phyloP scores from a whole-genome alignment of 495 filamentous ascomycete species.

The Xylaria palmicola region DNA sequence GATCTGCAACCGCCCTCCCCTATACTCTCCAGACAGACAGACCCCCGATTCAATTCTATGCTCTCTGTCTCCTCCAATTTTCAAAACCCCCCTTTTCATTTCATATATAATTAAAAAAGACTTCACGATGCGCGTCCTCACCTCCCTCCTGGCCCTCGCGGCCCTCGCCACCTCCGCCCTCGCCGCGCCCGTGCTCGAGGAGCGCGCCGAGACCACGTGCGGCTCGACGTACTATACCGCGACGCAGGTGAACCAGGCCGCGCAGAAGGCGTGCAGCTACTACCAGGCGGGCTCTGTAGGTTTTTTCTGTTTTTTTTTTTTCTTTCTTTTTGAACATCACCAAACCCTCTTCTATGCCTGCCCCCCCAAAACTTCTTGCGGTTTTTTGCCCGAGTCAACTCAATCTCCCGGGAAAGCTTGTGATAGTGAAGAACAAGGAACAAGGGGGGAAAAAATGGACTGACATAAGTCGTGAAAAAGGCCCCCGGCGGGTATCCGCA shows the following conservation, averaged over 20 bases:
- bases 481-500: constrained; percentile 57
- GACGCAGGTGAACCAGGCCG: constrained; percentile 34
- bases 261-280: constrained; percentile 34
- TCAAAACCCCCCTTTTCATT: too few species aligned
- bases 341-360: too few species aligned
- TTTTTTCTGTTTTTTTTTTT: neutral
- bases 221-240: constrained; percentile 48
- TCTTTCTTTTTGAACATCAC: neutral
- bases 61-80: neutral
- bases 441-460: too few species aligned
- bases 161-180: constrained; percentile 19
- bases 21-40: too few species aligned
- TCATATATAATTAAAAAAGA: too few species aligned
- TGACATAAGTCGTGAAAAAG: too few species aligned
- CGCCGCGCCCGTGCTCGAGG: constrained; percentile 23
- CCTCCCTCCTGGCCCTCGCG: constrained; percentile 23
- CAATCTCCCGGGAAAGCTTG: too few species aligned
- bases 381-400: too few species aligned
- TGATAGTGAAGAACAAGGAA: too few species aligned
- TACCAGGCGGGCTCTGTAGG: constrained; percentile 34
- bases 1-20: too few species aligned
- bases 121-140: constrained; percentile 22
- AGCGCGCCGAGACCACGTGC: constrained; percentile 41
- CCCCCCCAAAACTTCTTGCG: too few species aligned
- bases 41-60: neutral